Base-by-base conservation (phyloP, 108 stramenopile species). In the Skeletonema costatum region DNA sequence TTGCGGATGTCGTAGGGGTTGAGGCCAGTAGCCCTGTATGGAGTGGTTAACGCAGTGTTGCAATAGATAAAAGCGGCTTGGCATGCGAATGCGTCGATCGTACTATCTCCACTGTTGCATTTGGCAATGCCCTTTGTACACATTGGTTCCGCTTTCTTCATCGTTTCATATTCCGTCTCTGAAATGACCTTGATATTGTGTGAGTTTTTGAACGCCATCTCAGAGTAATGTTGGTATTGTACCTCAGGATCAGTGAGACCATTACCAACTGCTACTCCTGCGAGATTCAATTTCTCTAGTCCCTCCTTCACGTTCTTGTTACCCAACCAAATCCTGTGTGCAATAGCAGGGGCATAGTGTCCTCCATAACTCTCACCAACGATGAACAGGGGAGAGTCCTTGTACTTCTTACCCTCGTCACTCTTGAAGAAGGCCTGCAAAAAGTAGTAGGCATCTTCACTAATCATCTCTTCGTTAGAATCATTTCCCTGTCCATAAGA, bases 1-100 rank as follows among this genome's bases (percentile, higher is more conserved):
- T 85, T 93, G 67, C 96, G 90, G 76, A 98, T 97, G 80, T 98
- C 98, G 79, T 98, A 99, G 39, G 97, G 96, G 77, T 98, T 99
- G 25, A 93, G 64, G 10, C 97, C 97, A 21, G 96, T 95, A 65
- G 76, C 77, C 60, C 92, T 89, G 74, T 94, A 98, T 16, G 98
- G 98, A 33, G 82, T 76, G 5, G 93, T 90, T 71, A 93, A 73
- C 14, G 84, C 92, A 16, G 78, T 72, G 78, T 95, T 93, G 84
- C 97, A 98, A 8, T 80, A 64, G 2, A 87, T 60, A 79, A 93
- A 94, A 25, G 96, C 93, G 7, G 85, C 70, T 65, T 92, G 87
- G 75, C 97, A 98, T 56, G 84, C 89, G 77, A 93, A 93, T 19
- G 58, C 58, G 71, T 89, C 77, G 25, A 95, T 42, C 21, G 84